Percentiles rank a stretch among this genome's conserved stretches.
These are phyloP conservation scores for Medicago ruthenica DNA, from an alignment of 306 rosid genomes.

Conservation along the genomic window DNA sequence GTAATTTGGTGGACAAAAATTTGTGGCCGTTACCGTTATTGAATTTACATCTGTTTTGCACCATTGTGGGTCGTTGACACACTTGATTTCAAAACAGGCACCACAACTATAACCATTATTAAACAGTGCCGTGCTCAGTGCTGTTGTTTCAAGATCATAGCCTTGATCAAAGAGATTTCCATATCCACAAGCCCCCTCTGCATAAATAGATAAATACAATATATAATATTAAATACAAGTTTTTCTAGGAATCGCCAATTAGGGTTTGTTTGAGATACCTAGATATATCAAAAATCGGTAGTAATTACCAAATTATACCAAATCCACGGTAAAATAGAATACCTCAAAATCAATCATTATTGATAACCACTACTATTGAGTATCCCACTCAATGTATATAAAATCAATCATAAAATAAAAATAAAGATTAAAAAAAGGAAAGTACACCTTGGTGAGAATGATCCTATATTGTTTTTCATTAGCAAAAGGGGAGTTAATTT, in stretches of 20 bases:
- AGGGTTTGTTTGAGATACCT: too few species aligned
- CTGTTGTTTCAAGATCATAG: slow-evolving; percentile 68
- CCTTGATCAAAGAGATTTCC: slow-evolving; percentile 69
- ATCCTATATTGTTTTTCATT: not conserved
- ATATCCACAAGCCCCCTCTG: slow-evolving; percentile 86
- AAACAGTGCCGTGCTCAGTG: slow-evolving; percentile 65
- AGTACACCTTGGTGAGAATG: not conserved
- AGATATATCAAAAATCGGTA: too few species aligned
- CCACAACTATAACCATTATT: slow-evolving; percentile 61
- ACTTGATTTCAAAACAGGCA: slow-evolving; percentile 62
- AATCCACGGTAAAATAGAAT: too few species aligned
- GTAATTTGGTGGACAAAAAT: slow-evolving; percentile 72
- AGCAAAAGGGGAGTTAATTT: not conserved
- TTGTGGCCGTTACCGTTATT: slow-evolving; percentile 63
- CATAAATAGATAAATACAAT: not conserved
- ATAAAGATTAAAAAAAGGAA: too few species aligned
- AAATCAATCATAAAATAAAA: not conserved
- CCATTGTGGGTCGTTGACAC: slow-evolving; percentile 56
- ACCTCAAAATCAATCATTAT: too few species aligned
- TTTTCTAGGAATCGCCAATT: too few species aligned
- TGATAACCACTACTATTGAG: too few species aligned
- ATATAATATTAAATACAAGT: too few species aligned
- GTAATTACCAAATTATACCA: too few species aligned
- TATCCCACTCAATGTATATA: too few species aligned
- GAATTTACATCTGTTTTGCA: slow-evolving; percentile 49